Conservation (phyloP, 495 filamentous ascomycete species). For the Neurospora sp. region DNA sequence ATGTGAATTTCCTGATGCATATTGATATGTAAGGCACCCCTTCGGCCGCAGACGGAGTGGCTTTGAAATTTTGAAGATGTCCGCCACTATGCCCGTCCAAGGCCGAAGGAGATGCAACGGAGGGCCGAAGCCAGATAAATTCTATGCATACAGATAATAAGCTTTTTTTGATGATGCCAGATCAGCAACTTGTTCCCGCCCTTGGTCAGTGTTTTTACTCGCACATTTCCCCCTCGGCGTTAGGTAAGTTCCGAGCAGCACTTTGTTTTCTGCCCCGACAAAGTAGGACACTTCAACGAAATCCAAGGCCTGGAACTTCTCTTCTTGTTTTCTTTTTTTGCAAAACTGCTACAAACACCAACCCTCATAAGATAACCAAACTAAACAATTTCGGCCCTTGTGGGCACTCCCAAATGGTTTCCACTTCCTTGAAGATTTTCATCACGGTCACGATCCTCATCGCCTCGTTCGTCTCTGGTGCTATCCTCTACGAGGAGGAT, state of each 20-base stretch:
- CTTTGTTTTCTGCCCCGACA: not conserved
- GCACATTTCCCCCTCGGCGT: not conserved
- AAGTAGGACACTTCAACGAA: not conserved
- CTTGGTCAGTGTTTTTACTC: not conserved
- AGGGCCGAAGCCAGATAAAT: not conserved
- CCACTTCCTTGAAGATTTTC: not conserved
- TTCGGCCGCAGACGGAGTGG: not conserved
- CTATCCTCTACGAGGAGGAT: not conserved
- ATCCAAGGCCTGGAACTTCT: not conserved
- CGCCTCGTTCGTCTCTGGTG: not conserved
- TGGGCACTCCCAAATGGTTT: not conserved
- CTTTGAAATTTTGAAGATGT: not conserved
- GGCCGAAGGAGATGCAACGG: not conserved
- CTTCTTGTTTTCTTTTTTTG: not conserved
- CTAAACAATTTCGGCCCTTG: not conserved
- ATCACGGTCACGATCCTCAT: not conserved
- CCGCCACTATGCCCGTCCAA: not conserved
- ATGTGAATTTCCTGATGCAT: not conserved
- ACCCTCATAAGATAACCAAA: not conserved
- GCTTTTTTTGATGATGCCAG: not conserved
- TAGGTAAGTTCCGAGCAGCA: not conserved
- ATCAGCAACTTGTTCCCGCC: not conserved
- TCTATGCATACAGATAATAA: not conserved
- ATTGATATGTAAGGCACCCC: not conserved
- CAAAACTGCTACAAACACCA: not conserved